Evolutionary conservation across 495 filamentous ascomycete species (phyloP), one percentile per base, ranked within the genome.

Genomic region (Oidiodendron maius): DNA sequence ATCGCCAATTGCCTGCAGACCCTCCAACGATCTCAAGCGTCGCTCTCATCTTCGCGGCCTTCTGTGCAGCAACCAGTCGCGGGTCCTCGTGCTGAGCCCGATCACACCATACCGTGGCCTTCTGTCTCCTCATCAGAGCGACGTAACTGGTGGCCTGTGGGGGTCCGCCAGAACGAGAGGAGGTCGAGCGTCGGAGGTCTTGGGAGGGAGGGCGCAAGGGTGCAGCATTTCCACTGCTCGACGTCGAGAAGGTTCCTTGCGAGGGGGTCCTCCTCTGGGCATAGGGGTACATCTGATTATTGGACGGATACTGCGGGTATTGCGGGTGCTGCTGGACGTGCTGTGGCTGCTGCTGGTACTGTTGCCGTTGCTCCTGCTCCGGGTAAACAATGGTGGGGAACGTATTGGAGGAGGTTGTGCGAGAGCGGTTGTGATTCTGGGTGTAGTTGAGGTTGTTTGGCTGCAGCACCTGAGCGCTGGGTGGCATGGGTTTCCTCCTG

Each of bases 61-160:
- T 75, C 58, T 94, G 87, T 57, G 86, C 80, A 20, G 87, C 89
- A 4, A 84, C 64, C 46, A 95, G 62, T 18, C 89, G 76, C 9
- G 94, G 87, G 66, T 99, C 94, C 66, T 97, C 89, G 42, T 84
- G 79, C 58, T 99, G 93, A 12, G 90, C 78, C 44, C 91, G 89
- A 56, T 97, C 94, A 66, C 91, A 96, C 93, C 93, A 99, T 6
- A 99, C 93, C 0, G 93, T 99, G 23, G 89, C 93, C 61, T 97
- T 99, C 61, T 99, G 93, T 57, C 88, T 88, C 40, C 93, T 80
- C 71, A 99, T 84, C 9, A 96, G 72, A 12, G 93, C 91, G 18
- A 99, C 93, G 65, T 99, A 99, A 53, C 86, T 81, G 23, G 81
- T 72, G 4, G 85, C 76, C 35, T 76, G 73, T 16, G 65, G 65